A percentile compares a stretch with the other conserved stretches of the same genome.
Evolutionary conservation across 495 filamentous ascomycete genomes (phyloP).

Genomic region (Talaromyces adpressus): DNA sequence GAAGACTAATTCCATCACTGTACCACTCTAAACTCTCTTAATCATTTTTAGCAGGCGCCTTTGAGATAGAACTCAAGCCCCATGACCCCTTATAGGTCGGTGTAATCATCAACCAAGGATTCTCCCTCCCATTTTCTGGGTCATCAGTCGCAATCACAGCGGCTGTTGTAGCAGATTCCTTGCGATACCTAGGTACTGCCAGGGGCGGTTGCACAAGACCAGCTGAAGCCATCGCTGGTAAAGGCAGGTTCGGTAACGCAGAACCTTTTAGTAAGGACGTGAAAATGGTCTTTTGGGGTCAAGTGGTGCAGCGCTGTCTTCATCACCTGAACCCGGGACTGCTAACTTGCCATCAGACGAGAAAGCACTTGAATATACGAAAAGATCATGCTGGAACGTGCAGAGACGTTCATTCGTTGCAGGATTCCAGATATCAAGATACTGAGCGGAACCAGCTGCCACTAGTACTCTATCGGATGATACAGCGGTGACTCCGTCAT

Average conservation of each 20-base stretch:
- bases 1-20: background rate
- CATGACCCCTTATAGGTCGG: background rate
- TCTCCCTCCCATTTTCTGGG: background rate
- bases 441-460: too few species aligned
- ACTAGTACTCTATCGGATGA: too few species aligned
- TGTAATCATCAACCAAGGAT: background rate
- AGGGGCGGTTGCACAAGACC: background rate
- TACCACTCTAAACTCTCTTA: background rate
- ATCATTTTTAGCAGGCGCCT: background rate
- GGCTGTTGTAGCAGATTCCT: background rate
- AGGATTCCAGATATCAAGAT: too few species aligned
- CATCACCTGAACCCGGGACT: too few species aligned
- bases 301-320: background rate
- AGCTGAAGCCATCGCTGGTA: background rate
- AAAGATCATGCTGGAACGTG: too few species aligned
- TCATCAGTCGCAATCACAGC: constrained; percentile 1
- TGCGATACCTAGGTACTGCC: background rate
- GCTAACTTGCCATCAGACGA: too few species aligned
- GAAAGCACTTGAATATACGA: too few species aligned
- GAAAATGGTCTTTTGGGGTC: background rate
- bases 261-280: background rate
- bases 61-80: background rate
- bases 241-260: background rate
- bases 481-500: too few species aligned
- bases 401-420: too few species aligned